Evolutionary conservation across 2,329 filamentous ascomycete genomes (phyloP), one percentile per base, ranked within the genome.

Genomic region (Sarocladiaceae sp.): DNA sequence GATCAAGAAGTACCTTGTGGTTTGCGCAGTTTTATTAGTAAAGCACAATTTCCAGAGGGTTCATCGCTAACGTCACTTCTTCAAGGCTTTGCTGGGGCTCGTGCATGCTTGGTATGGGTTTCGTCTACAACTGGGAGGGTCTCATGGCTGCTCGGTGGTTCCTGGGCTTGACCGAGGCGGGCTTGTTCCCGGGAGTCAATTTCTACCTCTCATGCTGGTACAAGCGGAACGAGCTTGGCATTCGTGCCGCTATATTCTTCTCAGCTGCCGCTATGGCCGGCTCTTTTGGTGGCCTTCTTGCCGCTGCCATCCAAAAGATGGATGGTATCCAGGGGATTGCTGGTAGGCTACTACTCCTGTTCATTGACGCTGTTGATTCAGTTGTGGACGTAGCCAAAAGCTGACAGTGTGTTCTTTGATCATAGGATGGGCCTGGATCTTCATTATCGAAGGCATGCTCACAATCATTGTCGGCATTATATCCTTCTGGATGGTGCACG

Each of bases 131-230:
- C 51, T 72, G 62, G 40, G 35, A 54, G 2, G 72, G 72, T 1
- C 61, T 76, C 5, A 55, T 75, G 2, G 60, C 61, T 1, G 64
- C 73, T 2, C 70, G 74, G 27, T 75, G 83, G 52, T 69, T 74
- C 44, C 68, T 86, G 1, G 82, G 83, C 12, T 58, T 85, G n/a
- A 75, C 72, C 4, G 83, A 88, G 59, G 74, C 82, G 1, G 82
- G 82, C 2, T 62, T 85, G 0, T 83, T 80, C 52, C 80, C 79
- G 0, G 82, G 80, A 2, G 74, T 85, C 57, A 64, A 79, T 65
- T 62, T 80, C 66, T 88, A 88, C 55, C 70, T 90, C 0, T 83
- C 79, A 0, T 88, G 83, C 56, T 91, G 85, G 85, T 93, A 90
- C 57, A 84, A 78, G 58, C 72, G 85, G 7, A 76, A 74, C 1